These are phyloP conservation scores for Trichocomaceae sp. DNA, from an alignment of 2,329 filamentous ascomycete species.

Conservation along the genomic window DNA sequence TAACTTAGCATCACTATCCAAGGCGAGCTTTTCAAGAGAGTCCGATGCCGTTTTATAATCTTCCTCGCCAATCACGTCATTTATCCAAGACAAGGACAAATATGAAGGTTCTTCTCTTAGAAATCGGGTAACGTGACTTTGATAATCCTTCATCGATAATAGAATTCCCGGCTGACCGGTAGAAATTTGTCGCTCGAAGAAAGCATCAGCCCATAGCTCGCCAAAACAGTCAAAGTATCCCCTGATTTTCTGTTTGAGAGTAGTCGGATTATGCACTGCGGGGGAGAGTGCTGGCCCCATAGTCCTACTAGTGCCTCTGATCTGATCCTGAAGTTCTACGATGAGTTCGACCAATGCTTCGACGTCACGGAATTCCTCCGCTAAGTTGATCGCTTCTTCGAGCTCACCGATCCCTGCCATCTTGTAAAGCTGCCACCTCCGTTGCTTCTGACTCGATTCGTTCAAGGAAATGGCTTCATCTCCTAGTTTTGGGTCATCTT, in stretches of 20 bases:
- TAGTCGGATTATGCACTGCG: constrained; percentile 24
- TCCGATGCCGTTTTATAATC: constrained; percentile 68
- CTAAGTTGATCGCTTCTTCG: constrained; percentile 54
- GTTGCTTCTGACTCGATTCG: constrained; percentile 34
- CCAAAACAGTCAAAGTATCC: constrained; percentile 48
- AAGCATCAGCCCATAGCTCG: constrained; percentile 54
- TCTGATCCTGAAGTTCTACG: constrained; percentile 36
- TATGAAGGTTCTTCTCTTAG: constrained; percentile 65
- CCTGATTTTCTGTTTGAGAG: constrained; percentile 34
- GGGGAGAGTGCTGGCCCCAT: not conserved
- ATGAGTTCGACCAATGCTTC: constrained; percentile 51
- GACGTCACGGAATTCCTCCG: constrained; percentile 59
- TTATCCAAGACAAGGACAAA: constrained; percentile 86
- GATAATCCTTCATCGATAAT: constrained; percentile 63
- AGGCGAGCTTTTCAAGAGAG: constrained; percentile 63
- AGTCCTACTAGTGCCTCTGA: constrained; percentile 17
- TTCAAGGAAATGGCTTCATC: constrained; percentile 46
- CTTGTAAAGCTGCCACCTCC: constrained; percentile 43
- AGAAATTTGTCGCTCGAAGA: constrained; percentile 71
- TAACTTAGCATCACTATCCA: constrained; percentile 65
- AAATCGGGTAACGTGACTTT: constrained; percentile 67
- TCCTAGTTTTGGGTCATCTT: constrained; percentile 43
- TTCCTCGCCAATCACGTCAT: constrained; percentile 71
- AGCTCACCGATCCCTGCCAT: constrained; percentile 48
- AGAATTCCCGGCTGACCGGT: constrained; percentile 60